Conservation (phyloP, 2,329 filamentous ascomycete genomes). For the Dactylonectria estremocensis region DNA sequence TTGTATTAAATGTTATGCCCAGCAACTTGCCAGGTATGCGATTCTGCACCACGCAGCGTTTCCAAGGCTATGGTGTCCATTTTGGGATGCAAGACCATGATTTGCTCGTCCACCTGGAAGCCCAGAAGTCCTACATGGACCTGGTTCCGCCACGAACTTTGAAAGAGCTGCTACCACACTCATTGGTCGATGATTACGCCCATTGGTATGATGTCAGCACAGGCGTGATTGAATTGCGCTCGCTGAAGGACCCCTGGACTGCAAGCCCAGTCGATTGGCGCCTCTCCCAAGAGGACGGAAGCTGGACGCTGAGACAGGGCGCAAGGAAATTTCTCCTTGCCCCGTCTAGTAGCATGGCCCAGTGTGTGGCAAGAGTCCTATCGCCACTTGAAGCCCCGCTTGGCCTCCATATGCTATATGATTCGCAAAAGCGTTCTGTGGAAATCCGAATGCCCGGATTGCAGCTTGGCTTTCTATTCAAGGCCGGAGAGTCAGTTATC, state of each 20-base stretch:
- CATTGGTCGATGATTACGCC: conserved; percentile 57
- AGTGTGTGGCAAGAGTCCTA: conserved; percentile 7
- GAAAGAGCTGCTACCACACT: conserved; percentile 48
- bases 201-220: conserved; percentile 63
- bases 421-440: neutral
- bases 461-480: conserved; percentile 27
- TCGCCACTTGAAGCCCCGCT: conserved; percentile 25
- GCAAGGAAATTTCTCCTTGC: neutral
- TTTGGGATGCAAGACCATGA: conserved; percentile 56
- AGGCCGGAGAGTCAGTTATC: neutral
- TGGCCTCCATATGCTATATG: conserved; percentile 25
- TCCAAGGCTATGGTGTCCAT: conserved; percentile 39
- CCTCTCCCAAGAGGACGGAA: conserved; percentile 35
- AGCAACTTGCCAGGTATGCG: conserved; percentile 50
- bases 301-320: conserved; percentile 18
- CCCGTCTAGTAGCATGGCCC: conserved; percentile 10
- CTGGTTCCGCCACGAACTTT: conserved; percentile 55
- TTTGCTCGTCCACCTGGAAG: conserved; percentile 51
- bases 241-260: conserved; percentile 46
- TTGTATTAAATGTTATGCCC: conserved; percentile 39
- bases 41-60: conserved; percentile 56
- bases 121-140: conserved; percentile 35
- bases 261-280: conserved; percentile 40
- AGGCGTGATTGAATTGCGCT: conserved; percentile 53
- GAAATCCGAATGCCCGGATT: conserved; percentile 44